A percentile compares a stretch with the other conserved stretches of the same genome.
Evolutionary conservation across 2,329 filamentous ascomycete species (phyloP).

Genomic region (Fusarium burgessii): DNA sequence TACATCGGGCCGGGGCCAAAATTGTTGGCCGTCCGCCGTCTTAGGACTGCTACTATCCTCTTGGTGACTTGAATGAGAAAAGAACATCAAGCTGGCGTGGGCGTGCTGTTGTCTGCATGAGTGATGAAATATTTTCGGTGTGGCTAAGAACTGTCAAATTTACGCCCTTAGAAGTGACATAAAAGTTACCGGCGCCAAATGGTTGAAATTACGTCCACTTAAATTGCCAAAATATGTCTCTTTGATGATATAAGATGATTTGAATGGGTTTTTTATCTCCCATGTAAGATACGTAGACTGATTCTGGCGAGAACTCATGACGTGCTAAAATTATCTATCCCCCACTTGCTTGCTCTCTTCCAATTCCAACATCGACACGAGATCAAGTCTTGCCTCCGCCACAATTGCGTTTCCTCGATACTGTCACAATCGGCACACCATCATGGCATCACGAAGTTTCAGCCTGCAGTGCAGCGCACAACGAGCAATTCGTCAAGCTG

Average conservation of each 20-base stretch:
- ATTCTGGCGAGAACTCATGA: constrained; percentile 38
- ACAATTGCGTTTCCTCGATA: not conserved
- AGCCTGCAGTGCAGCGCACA: constrained; percentile 34
- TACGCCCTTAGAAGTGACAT: constrained; percentile 21
- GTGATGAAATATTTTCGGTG: constrained; percentile 29
- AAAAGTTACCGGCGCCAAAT: constrained; percentile 28
- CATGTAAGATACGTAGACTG: not conserved
- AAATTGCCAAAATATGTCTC: not conserved
- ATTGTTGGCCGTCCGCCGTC: constrained; percentile 61
- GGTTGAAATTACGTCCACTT: constrained; percentile 24
- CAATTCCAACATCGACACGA: constrained; percentile 6
- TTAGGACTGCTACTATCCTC: constrained; percentile 57
- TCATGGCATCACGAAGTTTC: constrained; percentile 43
- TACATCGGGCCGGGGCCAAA: constrained; percentile 53
- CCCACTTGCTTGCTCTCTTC: constrained; percentile 35
- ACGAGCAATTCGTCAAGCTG: constrained; percentile 37
- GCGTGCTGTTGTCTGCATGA: constrained; percentile 37
- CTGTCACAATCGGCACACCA: not conserved
- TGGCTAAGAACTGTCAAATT: constrained; percentile 5
- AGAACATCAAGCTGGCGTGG: constrained; percentile 54
- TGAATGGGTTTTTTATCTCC: not conserved
- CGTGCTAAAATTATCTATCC: constrained; percentile 46
- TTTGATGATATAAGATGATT: not conserved
- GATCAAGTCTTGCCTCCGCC: not conserved
- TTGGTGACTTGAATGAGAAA: constrained; percentile 62